Evolutionary conservation across 2,329 filamentous ascomycete genomes (phyloP).

Genomic region (Tolypocladium sp.): DNA sequence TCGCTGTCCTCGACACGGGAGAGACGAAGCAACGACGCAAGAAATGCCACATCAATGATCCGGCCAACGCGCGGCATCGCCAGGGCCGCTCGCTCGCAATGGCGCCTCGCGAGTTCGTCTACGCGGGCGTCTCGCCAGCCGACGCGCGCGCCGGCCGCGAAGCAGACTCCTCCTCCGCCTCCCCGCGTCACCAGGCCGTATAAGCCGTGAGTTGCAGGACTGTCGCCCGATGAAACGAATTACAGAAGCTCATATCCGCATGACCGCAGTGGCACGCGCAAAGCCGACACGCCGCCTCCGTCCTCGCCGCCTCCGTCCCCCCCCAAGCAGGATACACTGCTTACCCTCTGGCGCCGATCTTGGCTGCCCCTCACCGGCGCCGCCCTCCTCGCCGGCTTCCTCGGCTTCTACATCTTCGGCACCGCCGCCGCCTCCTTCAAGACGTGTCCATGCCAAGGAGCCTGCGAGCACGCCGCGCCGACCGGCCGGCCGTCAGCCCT

Average conservation of each 20-base stretch:
- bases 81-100: conserved; percentile 11
- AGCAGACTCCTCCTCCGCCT: conserved; percentile 4
- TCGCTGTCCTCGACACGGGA: not conserved
- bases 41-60: conserved; percentile 18
- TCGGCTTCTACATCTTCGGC: conserved; percentile 38
- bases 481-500: conserved; percentile 41
- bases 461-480: conserved; percentile 26
- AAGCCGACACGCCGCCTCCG: conserved; percentile 1
- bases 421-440: conserved; percentile 26
- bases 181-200: conserved; percentile 16
- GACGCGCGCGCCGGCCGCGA: conserved; percentile 1
- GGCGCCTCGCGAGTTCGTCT: conserved; percentile 19
- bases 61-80: conserved; percentile 15
- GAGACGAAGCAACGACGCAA: not conserved
- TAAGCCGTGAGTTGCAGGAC: conserved; percentile 17
- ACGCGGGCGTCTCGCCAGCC: conserved; percentile 12
- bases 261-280: conserved; percentile 2
- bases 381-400: conserved; percentile 31
- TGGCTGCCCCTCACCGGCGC: conserved; percentile 37
- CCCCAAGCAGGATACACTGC: conserved; percentile 21
- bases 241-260: not conserved
- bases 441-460: conserved; percentile 10
- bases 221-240: not conserved
- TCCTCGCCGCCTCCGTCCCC: conserved; percentile 13
- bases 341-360: conserved; percentile 26